Evolutionary conservation across 192 early-diverging fungal species (phyloP).

Genomic region (Chytriomyces sp.): DNA sequence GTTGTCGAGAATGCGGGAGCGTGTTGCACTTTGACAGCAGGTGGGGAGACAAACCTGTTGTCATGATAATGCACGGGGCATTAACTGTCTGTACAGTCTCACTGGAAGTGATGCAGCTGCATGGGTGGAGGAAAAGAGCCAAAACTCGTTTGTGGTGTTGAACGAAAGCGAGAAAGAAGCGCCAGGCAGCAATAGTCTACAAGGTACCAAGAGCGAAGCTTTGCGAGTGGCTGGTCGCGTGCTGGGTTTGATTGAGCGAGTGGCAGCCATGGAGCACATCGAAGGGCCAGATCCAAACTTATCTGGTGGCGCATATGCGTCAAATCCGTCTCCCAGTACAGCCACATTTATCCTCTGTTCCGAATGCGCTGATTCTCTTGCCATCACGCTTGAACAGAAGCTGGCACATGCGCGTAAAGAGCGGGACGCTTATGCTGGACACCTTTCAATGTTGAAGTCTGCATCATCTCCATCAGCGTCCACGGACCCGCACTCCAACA

Average conservation of each 20-base stretch:
- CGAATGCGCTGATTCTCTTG: conserved; percentile 84
- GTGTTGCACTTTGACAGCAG: no score
- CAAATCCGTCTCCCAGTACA: conserved; percentile 63
- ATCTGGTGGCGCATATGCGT: no score
- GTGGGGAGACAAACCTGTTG: no score
- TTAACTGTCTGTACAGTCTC: no score
- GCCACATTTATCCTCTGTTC: conserved; percentile 82
- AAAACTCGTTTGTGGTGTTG: no score
- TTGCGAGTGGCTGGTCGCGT: not conserved
- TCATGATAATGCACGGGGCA: no score
- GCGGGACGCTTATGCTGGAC: conserved; percentile 71
- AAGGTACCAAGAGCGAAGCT: not conserved
- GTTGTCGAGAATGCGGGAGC: no score
- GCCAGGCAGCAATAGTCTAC: no score
- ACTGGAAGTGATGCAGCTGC: no score
- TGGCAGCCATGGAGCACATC: not conserved
- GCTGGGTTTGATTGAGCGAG: not conserved
- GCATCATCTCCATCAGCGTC: not conserved
- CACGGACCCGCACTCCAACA: not conserved
- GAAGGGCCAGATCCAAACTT: no score
- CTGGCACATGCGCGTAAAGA: conserved; percentile 73
- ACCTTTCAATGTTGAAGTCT: conserved; percentile 49
- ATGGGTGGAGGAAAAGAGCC: no score
- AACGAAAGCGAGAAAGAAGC: no score
- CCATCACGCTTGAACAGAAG: conserved; percentile 71